These are phyloP conservation scores for Tolypocladium ophioglossoides DNA, from an alignment of 2,329 filamentous ascomycete species.

Conservation along the genomic window DNA sequence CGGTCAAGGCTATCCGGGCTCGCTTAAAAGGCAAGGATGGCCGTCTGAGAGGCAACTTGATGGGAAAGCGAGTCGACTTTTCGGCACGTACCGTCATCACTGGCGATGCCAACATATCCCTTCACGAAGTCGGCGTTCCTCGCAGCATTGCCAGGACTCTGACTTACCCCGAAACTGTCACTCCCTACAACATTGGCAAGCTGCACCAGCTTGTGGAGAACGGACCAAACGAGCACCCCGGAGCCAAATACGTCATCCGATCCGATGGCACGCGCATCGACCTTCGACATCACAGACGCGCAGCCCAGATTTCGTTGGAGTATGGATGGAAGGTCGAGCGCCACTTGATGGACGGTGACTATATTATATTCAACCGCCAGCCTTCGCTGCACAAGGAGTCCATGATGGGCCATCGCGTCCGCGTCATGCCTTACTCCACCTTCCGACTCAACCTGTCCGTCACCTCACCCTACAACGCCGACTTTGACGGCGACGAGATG, in stretches of 20 bases:
- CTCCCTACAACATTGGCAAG: slow-evolving; percentile 93
- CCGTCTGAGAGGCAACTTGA: slow-evolving; percentile 93
- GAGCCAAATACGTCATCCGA: slow-evolving; percentile 92
- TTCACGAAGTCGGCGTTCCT: slow-evolving; percentile 96
- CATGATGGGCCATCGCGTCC: slow-evolving; percentile 98
- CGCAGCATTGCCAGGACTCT: slow-evolving; percentile 84
- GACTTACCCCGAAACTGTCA: slow-evolving; percentile 95
- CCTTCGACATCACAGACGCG: slow-evolving; percentile 82
- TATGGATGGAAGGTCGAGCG: slow-evolving; percentile 99
- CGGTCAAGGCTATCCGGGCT: slow-evolving; percentile 91
- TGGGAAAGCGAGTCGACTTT: slow-evolving; percentile 99
- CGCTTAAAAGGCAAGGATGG: slow-evolving; percentile 99
- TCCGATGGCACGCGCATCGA: slow-evolving; percentile 92
- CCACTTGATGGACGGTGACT: slow-evolving; percentile 91
- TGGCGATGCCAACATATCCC: slow-evolving; percentile 89
- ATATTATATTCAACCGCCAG: slow-evolving; percentile 99
- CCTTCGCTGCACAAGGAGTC: slow-evolving; percentile 98
- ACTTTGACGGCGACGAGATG: slow-evolving; percentile 99
- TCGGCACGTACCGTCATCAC: slow-evolving; percentile 99
- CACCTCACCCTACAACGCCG: slow-evolving; percentile 97
- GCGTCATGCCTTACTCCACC: slow-evolving; percentile 97
- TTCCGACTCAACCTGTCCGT: slow-evolving; percentile 97
- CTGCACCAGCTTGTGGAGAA: slow-evolving; percentile 84
- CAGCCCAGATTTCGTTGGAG: slow-evolving; percentile 75
- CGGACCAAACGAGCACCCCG: slow-evolving; percentile 88